Evolutionary conservation across 2,329 filamentous ascomycete genomes (phyloP).

Genomic region (Neophaeococcomyces mojaviensis): DNA sequence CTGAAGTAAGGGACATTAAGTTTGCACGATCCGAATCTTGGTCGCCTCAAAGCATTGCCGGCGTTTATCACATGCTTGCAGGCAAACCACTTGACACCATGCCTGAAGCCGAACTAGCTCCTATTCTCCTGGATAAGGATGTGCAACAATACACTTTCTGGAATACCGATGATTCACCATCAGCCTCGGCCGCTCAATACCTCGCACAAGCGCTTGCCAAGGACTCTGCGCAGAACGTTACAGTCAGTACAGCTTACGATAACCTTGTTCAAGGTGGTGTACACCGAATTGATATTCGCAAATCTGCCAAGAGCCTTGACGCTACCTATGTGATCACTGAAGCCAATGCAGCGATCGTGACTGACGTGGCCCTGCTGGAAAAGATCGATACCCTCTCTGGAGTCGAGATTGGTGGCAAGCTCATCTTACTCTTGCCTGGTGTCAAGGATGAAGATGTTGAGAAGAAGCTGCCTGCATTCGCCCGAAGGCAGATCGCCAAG

Average conservation of each 20-base stretch:
- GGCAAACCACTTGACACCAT: conserved; percentile 39
- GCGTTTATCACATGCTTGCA: conserved; percentile 39
- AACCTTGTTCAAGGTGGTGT: conserved; percentile 66
- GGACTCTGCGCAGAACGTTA: conserved; percentile 55
- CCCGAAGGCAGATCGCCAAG: conserved; percentile 64
- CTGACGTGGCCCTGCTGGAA: conserved; percentile 70
- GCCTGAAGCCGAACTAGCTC: conserved; percentile 31
- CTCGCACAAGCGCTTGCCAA: conserved; percentile 54
- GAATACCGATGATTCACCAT: conserved; percentile 71
- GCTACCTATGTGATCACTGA: conserved; percentile 72
- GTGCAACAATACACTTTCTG: conserved; percentile 88
- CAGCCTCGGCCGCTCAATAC: conserved; percentile 56
- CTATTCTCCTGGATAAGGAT: conserved; percentile 38
- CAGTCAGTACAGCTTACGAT: conserved; percentile 52
- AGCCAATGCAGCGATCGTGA: conserved; percentile 72
- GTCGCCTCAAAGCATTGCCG: conserved; percentile 44
- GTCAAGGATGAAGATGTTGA: conserved; percentile 85
- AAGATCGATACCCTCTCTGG: conserved; percentile 66
- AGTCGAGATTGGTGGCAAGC: conserved; percentile 61
- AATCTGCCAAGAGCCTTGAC: conserved; percentile 73
- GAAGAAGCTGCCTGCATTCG: conserved; percentile 65
- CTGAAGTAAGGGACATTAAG: conserved; percentile 73
- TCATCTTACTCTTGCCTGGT: conserved; percentile 68
- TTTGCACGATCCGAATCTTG: conserved; percentile 68
- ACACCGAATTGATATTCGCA: conserved; percentile 76